A percentile compares a stretch with the other conserved stretches of the same genome.
Conservation (phyloP, 2,329 filamentous ascomycete species). For the Balansia obtecta region DNA sequence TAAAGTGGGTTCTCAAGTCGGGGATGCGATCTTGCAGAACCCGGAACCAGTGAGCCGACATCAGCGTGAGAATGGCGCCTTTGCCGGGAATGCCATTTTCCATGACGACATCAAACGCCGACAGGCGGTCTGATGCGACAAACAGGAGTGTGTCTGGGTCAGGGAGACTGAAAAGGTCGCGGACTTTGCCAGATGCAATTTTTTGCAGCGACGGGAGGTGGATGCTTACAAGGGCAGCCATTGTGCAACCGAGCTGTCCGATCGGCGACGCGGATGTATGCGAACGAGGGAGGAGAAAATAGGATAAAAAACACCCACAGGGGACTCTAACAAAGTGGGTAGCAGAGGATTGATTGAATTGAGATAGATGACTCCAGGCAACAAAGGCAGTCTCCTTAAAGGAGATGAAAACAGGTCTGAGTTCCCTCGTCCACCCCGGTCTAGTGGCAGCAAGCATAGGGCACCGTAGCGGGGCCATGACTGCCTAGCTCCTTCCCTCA, state of each 20-base stretch:
- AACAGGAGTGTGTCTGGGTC: slow-evolving; percentile 56
- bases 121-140: slow-evolving; percentile 80
- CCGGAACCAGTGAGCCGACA: slow-evolving; percentile 40
- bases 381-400: too few relatives aligned
- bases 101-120: slow-evolving; percentile 88
- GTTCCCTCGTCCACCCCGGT: too few relatives aligned
- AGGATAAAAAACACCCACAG: too few relatives aligned
- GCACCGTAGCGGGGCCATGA: too few relatives aligned
- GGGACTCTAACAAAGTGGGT: too few relatives aligned
- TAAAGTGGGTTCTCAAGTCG: slow-evolving; percentile 38
- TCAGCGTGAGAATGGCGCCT: slow-evolving; percentile 36
- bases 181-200: slow-evolving; percentile 51
- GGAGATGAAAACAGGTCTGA: too few relatives aligned
- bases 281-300: too few relatives aligned
- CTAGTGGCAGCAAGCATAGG: too few relatives aligned
- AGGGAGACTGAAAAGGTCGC: slow-evolving; percentile 67
- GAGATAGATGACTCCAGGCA: too few relatives aligned
- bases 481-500: too few relatives aligned
- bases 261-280: background rate
- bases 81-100: slow-evolving; percentile 50
- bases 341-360: too few relatives aligned
- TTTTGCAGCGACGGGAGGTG: slow-evolving; percentile 21
- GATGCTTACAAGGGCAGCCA: slow-evolving; percentile 16
- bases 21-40: slow-evolving; percentile 33
- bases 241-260: background rate